Base-by-base conservation (phyloP, 2,329 filamentous ascomycete genomes). In the Tolypocladium ovalisporum region DNA sequence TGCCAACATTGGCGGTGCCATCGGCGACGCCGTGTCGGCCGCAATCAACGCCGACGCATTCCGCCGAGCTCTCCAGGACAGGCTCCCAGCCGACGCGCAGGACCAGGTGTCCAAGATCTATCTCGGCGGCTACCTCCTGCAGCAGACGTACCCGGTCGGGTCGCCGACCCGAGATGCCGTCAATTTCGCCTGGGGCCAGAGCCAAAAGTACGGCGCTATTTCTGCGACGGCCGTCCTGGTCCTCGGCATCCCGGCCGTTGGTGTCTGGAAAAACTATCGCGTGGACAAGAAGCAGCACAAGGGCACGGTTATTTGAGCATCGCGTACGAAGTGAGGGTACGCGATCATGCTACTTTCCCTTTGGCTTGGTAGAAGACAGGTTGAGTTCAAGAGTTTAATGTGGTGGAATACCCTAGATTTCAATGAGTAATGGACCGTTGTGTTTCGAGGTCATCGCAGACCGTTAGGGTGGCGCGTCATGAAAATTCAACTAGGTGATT, bases 21-120 rank as follows among this genome's bases (percentile, higher is more conserved):
- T 85, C 19, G 83, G 83, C 3, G 73, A 75, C 1, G 79, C 82
- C 5, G 75, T 86, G 56, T 79, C 83, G 1, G 79, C 78, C 1
- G 80, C 83, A 0, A 79, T 87, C 57, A 87, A 83, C 83, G 80
- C 79, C 1, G 75, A 76, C 59, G 74, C 79, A 8, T 79, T 87
- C 62, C 79, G 79, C 0, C 66, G 67, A 27, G 78, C 76, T 35
- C 72, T 86, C 6, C 65, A 65, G 32, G 60, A 68, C 37, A 78
- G 82, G 60, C 73, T 85, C 0, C 82, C 82, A 22, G 62, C 71
- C 5, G 64, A 64, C 0, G 66, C 65, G 13, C 65, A 69, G 55
- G 57, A 59, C 10, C 66, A 79, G 53, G 68, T 75, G 2, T 62
- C 65, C 8, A 67, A 67, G 32, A 82, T 86, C 52, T 84, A 83